Evolutionary conservation across 257 asterid genomes (phyloP).

Genomic region (Solanum commersonii): DNA sequence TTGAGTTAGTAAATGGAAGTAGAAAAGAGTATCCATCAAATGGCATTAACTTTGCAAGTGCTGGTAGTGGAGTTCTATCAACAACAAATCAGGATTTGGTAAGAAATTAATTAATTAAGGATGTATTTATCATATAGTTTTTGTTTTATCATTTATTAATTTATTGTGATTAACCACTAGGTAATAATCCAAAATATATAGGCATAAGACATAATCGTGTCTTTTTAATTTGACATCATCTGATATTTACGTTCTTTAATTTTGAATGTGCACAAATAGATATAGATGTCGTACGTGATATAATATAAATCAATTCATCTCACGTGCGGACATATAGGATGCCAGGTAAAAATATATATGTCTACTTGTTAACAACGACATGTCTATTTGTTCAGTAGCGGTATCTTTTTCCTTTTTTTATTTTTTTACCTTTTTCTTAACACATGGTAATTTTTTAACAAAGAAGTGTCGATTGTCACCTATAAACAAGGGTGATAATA

Average conservation of each 20-base stretch:
- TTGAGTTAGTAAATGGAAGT: slow-evolving; percentile 30
- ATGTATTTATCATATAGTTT: neutral
- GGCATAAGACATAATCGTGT: accelerated
- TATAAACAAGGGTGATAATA: too few species aligned
- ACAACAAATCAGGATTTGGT: slow-evolving; percentile 51
- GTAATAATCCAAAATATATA: neutral
- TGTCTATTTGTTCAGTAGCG: too few species aligned
- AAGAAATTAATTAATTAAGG: neutral
- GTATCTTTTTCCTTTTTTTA: too few species aligned
- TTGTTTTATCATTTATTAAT: neutral
- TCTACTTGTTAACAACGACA: neutral
- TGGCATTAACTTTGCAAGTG: slow-evolving; percentile 80
- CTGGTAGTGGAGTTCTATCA: slow-evolving; percentile 68
- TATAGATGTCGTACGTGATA: accelerated
- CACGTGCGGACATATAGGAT: accelerated
- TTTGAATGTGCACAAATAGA: neutral
- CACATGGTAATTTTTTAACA: accelerated
- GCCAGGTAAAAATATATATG: too few species aligned
- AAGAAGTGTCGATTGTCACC: too few species aligned
- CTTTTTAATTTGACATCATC: neutral
- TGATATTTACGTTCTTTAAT: too few species aligned
- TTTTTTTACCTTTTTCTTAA: neutral
- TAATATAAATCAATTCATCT: too few species aligned
- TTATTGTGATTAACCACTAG: neutral
- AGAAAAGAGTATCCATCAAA: slow-evolving; percentile 38